phyloP scores from a whole-genome alignment of 257 asterid genomes.

The Capsicum rhomboideum region DNA sequence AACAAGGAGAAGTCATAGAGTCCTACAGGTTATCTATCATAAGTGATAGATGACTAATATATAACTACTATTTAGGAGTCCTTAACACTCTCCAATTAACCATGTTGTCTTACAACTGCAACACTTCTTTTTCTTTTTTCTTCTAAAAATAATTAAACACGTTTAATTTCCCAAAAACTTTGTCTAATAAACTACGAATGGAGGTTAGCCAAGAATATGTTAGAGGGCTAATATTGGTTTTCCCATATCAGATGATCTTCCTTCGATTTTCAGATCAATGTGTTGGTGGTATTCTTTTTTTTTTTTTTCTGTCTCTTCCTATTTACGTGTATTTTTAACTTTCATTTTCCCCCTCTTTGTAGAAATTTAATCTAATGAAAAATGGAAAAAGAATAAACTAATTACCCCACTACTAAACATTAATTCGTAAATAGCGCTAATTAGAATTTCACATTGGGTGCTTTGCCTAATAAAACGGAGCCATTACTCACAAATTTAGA shows the following conservation, averaged over 20 bases:
- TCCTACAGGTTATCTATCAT: background rate
- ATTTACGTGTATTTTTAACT: no score
- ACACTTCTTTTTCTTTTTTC: background rate
- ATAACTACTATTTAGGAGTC: background rate
- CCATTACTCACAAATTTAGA: conserved; percentile 6
- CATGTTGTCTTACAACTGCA: background rate
- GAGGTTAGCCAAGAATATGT: background rate
- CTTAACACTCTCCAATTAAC: background rate
- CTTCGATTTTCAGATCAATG: no score
- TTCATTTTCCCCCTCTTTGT: no score
- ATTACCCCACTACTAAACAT: background rate
- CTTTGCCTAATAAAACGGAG: conserved; percentile 17
- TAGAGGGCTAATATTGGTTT: background rate
- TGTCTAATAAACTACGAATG: background rate
- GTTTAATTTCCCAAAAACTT: background rate
- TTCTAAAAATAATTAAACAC: background rate
- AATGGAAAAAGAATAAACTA: background rate
- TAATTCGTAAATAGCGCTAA: background rate
- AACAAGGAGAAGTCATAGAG: background rate
- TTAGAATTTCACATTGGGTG: background rate
- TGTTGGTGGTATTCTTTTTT: no score
- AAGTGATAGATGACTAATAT: background rate
- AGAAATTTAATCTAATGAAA: background rate
- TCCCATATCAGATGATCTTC: background rate
- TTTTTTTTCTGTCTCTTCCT: no score